Conservation (phyloP, 441 rosid species). For the Macaranga tanarius region DNA sequence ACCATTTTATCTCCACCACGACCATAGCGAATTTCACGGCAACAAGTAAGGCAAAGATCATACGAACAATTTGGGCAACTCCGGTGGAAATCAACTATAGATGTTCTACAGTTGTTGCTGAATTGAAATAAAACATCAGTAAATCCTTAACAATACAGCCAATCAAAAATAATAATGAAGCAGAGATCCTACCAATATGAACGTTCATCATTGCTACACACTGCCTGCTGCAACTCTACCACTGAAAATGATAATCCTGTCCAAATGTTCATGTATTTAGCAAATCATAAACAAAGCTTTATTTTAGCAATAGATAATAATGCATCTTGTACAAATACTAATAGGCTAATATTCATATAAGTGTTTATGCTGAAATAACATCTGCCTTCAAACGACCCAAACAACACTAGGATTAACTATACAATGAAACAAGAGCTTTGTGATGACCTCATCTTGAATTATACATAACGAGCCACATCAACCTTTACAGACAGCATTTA, state of each 20-base stretch:
- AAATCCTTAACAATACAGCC: not conserved
- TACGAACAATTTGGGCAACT: conserved; percentile 58
- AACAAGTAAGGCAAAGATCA: conserved; percentile 80
- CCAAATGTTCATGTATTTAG: not conserved
- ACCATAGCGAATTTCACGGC: conserved; percentile 74
- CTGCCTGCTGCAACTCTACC: conserved; percentile 28
- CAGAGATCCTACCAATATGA: conserved; percentile 30
- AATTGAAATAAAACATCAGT: conserved; percentile 6
- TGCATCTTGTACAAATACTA: not conserved
- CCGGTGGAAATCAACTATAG: conserved; percentile 75
- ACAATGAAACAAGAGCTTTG: not conserved
- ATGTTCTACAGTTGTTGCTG: conserved; percentile 74
- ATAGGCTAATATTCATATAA: not conserved
- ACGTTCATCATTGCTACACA: conserved; percentile 29
- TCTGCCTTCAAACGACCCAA: not conserved
- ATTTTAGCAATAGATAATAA: not conserved
- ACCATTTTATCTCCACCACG: conserved; percentile 37
- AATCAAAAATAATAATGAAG: not conserved
- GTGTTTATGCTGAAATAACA: not conserved
- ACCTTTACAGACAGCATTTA: not conserved
- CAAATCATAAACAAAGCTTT: not conserved
- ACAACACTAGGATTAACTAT: not conserved
- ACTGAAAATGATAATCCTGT: conserved; percentile 34
- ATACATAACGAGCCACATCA: not conserved
- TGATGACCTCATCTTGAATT: not conserved